Percentiles rank a stretch among this genome's conserved stretches.
These are phyloP conservation scores for Suillus hirtellus DNA, from an alignment of 768 basidiomycete genomes.

Conservation along the genomic window DNA sequence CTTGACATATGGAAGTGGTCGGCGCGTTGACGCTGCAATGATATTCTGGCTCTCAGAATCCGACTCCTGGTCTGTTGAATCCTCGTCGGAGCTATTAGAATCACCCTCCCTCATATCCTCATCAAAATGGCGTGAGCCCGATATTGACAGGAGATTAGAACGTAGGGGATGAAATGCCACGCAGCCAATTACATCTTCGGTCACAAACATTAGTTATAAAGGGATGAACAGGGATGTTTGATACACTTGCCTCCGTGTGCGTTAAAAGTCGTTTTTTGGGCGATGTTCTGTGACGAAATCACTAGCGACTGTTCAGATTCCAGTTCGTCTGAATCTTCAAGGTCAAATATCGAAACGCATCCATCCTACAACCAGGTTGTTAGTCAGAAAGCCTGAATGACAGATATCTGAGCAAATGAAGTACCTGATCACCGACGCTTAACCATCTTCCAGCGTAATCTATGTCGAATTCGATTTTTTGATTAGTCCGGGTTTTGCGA, in stretches of 20 bases:
- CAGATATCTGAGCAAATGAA: not conserved
- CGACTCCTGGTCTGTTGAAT: conserved; percentile 17
- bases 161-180: conserved; percentile 70
- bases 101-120: not conserved
- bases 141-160: conserved; percentile 59
- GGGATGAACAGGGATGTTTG: not conserved
- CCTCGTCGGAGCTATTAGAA: not conserved
- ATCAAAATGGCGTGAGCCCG: conserved; percentile 78
- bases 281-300: conserved; percentile 15
- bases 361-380: conserved; percentile 47
- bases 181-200: conserved; percentile 69
- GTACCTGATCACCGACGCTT: conserved; percentile 67
- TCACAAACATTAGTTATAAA: not conserved
- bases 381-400: not conserved
- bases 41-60: conserved; percentile 14
- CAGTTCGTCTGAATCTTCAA: conserved; percentile 26
- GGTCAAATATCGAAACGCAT: conserved; percentile 57
- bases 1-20: conserved; percentile 20
- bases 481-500: conserved; percentile 55
- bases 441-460: conserved; percentile 67
- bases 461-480: conserved; percentile 76
- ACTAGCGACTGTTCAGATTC: conserved; percentile 1
- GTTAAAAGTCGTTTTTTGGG: conserved; percentile 40
- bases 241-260: conserved; percentile 57
- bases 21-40: conserved; percentile 15